Base-by-base conservation (phyloP, 2,329 filamentous ascomycete genomes). In the Clonostachys rhizophaga region DNA sequence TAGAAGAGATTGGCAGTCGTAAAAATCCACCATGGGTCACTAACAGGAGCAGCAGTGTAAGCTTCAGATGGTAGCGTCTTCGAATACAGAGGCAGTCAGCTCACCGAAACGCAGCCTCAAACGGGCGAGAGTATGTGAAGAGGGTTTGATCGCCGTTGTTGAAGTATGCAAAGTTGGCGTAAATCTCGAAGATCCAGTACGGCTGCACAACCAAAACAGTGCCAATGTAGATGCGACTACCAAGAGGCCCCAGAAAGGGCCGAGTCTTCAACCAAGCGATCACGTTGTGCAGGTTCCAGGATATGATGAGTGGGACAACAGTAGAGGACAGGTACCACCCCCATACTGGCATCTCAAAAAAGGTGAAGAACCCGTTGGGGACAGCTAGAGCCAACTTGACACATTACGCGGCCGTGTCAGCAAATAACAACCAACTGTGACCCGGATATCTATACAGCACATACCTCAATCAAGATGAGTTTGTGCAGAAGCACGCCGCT, bases 1-100 rank as follows among this genome's bases (percentile, higher is more conserved):
- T 75, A 84, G 58, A 85, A 78, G 5, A 87, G 67, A 18, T 71
- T 78, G 50, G 74, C 54, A 2, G 75, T 77, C 0, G 81, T 83
- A 52, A 83, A 81, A 16, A 86, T 74, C 83, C 83, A 86, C 83
- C 83, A 86, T 0, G 83, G 83, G 52, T 86, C 83, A 10, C 75
- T 75, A 34, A 34, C 8, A 24, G 24, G 8, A 24, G 24, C 35
- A 44, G 16, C 5, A 47, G 35, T 12, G 24, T 24, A 24, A 40
- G 34, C 35, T 46, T 42, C 40, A 42, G 40, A 4, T 11, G n/a
- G 35, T 2, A 11, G 18, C n/a, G 30, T 5, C 14, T 35, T 40
- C 7, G 16, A 16, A 17, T 24, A 24, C 24, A 24, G 24, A 8
- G 24, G 24, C 7, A 24, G 24, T 24, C 24, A 24, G 39, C 62